A percentile compares a stretch with the other conserved stretches of the same genome.
phyloP scores from a whole-genome alignment of 2,329 filamentous ascomycete species.

The Colletotrichum cordylinicola region DNA sequence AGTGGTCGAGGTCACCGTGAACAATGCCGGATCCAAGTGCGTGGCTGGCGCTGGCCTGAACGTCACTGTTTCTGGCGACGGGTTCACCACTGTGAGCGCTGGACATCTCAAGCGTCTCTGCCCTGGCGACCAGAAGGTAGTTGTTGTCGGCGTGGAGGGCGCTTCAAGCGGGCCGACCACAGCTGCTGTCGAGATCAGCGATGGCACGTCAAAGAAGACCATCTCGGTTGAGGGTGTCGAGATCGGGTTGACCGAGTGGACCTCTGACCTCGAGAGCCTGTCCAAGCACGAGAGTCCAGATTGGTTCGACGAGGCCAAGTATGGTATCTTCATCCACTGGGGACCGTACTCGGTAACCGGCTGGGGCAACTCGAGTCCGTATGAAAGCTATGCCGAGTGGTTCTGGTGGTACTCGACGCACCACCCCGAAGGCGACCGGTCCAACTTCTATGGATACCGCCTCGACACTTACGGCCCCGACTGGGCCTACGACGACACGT shows the following conservation, averaged over 20 bases:
- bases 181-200: slow-evolving; percentile 26
- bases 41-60: slow-evolving; percentile 32
- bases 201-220: slow-evolving; percentile 15
- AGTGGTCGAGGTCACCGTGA: slow-evolving; percentile 44
- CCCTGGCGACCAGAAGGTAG: slow-evolving; percentile 48
- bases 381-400: slow-evolving; percentile 50
- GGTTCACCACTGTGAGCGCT: slow-evolving; percentile 49
- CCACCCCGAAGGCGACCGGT: slow-evolving; percentile 15
- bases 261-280: slow-evolving; percentile 38
- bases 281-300: slow-evolving; percentile 47
- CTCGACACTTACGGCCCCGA: slow-evolving; percentile 55
- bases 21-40: slow-evolving; percentile 41
- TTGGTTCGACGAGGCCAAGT: slow-evolving; percentile 63
- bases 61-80: slow-evolving; percentile 34
- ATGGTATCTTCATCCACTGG: slow-evolving; percentile 67
- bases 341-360: slow-evolving; percentile 60
- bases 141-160: slow-evolving; percentile 41
- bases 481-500: slow-evolving; percentile 61
- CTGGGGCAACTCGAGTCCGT: slow-evolving; percentile 52
- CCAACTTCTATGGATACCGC: slow-evolving; percentile 49
- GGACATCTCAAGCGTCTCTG: slow-evolving; percentile 44
- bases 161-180: slow-evolving; percentile 26
- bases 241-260: slow-evolving; percentile 42
- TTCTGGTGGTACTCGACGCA: slow-evolving; percentile 52
- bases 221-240: slow-evolving; percentile 25